Evolutionary conservation across 2,329 filamentous ascomycete species (phyloP), one percentile per base, ranked within the genome.

Genomic region (Colletotrichum filicis): DNA sequence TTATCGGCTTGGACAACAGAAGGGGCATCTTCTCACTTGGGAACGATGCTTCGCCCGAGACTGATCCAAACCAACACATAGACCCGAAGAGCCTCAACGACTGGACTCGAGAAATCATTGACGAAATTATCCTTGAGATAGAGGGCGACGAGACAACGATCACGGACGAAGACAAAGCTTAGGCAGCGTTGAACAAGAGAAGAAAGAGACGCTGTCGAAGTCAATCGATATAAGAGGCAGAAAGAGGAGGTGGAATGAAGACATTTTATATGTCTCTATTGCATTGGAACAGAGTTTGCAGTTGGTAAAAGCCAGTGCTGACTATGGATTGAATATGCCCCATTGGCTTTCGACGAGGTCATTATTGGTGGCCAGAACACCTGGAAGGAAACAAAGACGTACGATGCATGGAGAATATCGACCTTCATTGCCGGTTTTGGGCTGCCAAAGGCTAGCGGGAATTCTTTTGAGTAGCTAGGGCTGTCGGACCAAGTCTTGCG

Each of bases 51-150:
- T n/a, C 16, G 8, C 5, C 19, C 8, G 19, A 49, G 12, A 14
- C 28, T 42, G 52, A 8, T 30, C 42, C 19, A 6, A 11, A 11
- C 5, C 28, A n/a, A 22, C 28, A 65, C 22, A 56, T 65, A 35
- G 62, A 65, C 7, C 2, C 53, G 14, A 28, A 56, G 12, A 22
- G 32, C n/a, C 49, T 65, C 49, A 24, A 49, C 30, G 52, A 24
- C 19, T 65, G 46, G 49, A 65, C 62, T 16, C 62, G 62, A 22
- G 52, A 65, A 22, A 37, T 65, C 26, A 56, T 65, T 16, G 30
- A 53, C 9, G 62, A 56, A 37, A 65, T 65, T 30, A 26, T 32
- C n/a, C 49, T 65, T 8, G 11, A 65, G 11, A 49, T 24, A 26
- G 42, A 63, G 30, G 61, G 53, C 19, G 14, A 56, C 22, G n/a